Conservation (phyloP, 176 grass and related monocot species). For the Raddia distichophylla region DNA sequence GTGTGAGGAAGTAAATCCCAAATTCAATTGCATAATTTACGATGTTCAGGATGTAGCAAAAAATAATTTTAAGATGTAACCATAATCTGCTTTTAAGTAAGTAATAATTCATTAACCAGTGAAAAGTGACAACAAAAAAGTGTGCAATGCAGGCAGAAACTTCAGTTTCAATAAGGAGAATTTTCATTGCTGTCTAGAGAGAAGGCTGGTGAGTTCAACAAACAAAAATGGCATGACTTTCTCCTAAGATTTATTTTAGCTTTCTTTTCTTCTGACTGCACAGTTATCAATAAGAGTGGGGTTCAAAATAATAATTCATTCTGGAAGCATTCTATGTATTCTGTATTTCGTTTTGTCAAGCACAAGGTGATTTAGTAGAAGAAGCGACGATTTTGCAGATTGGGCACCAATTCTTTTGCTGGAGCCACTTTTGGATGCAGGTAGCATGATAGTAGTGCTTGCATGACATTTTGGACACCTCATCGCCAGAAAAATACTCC, state of each 20-base stretch:
- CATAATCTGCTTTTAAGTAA: not conserved
- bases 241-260: slow-evolving; percentile 28
- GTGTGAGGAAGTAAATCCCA: too few species aligned
- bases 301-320: slow-evolving; percentile 20
- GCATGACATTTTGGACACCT: slow-evolving; percentile 60
- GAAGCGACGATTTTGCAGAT: slow-evolving; percentile 67
- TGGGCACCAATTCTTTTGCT: slow-evolving; percentile 85
- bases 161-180: not conserved
- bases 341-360: not conserved
- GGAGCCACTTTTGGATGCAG: slow-evolving; percentile 83
- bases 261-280: slow-evolving; percentile 2
- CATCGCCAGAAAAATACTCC: slow-evolving; percentile 56
- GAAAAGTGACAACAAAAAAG: not conserved
- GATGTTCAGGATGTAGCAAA: not conserved
- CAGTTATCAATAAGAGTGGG: not conserved
- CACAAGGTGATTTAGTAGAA: not conserved
- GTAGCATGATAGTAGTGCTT: slow-evolving; percentile 62
- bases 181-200: not conserved
- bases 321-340: slow-evolving; percentile 12
- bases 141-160: not conserved
- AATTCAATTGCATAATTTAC: not conserved
- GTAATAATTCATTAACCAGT: not conserved
- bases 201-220: not conserved
- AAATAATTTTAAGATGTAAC: not conserved
- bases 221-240: slow-evolving; percentile 9